These are phyloP conservation scores for Choanephora cucurbitarum DNA, from an alignment of 371 early-diverging fungal species.

Conservation along the genomic window DNA sequence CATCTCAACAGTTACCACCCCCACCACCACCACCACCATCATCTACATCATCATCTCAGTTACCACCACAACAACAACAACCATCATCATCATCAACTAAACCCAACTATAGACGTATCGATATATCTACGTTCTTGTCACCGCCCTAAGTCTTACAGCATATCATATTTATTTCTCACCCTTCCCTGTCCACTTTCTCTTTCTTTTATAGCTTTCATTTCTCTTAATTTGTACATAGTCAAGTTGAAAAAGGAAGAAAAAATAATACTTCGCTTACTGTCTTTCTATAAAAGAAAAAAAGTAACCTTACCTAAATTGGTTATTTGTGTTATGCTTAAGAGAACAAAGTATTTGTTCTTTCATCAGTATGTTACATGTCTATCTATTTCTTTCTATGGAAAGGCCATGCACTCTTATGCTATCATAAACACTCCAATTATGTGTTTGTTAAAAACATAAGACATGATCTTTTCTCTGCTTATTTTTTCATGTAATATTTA, in stretches of 20 bases:
- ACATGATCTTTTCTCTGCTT: too few relatives aligned
- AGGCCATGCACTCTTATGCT: too few relatives aligned
- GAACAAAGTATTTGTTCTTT: not conserved
- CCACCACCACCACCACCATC: not conserved
- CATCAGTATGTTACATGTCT: not conserved
- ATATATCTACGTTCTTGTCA: conserved; percentile 25
- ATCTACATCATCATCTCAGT: too few relatives aligned
- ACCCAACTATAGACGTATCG: conserved; percentile 21
- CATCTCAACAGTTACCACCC: too few relatives aligned
- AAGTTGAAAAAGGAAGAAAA: too few relatives aligned
- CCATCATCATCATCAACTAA: not conserved
- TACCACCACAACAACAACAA: conserved; percentile 4
- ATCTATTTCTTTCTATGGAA: not conserved
- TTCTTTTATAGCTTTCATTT: not conserved
- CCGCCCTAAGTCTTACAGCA: not conserved
- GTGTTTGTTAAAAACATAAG: too few relatives aligned
- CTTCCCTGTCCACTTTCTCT: not conserved
- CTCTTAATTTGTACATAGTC: not conserved
- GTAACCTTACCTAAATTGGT: too few relatives aligned
- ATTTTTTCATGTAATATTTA: too few relatives aligned
- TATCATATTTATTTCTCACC: not conserved
- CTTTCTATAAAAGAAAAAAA: too few relatives aligned
- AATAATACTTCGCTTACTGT: too few relatives aligned
- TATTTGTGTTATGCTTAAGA: too few relatives aligned
- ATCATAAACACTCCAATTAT: too few relatives aligned